Evolutionary conservation across 2,329 filamentous ascomycete species (phyloP).

Genomic region (Penicillium sp.): DNA sequence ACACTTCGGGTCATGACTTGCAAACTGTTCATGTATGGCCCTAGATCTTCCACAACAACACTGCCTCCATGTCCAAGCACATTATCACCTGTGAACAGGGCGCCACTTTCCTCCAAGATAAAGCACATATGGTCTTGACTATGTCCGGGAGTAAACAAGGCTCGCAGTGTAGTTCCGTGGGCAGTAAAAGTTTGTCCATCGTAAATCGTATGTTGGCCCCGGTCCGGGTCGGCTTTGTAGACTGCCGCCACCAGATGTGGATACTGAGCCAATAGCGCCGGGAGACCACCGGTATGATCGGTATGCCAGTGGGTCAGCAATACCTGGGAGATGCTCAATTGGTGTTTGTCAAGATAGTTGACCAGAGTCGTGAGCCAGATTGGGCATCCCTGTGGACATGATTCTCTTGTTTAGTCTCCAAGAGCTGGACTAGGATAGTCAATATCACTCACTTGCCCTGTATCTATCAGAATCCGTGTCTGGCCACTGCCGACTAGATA

Average conservation of each 20-base stretch:
- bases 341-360: conserved; percentile 1
- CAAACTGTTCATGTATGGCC: conserved; percentile 3
- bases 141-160: conserved; percentile 7
- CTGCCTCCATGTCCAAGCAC: conserved; percentile 8
- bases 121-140: conserved; percentile 9
- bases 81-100: conserved; percentile 10
- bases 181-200: conserved; percentile 4
- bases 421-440: neutral
- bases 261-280: conserved; percentile 1
- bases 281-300: conserved; percentile 9
- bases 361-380: conserved; percentile 8
- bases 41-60: conserved; percentile 6
- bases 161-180: neutral
- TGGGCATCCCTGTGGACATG: neutral
- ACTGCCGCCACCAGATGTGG: neutral
- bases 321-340: conserved; percentile 5
- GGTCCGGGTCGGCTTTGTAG: conserved; percentile 5
- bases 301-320: conserved; percentile 8
- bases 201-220: neutral
- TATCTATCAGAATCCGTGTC: conserved; percentile 35
- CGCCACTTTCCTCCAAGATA: neutral
- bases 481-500: conserved; percentile 38
- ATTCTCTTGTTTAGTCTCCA: neutral
- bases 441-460: conserved; percentile 14
- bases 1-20: neutral